A percentile compares a stretch with the other conserved stretches of the same genome.
Evolutionary conservation across 352 stramenopile genomes (phyloP).

Genomic region (Thraustochytrium striatum): DNA sequence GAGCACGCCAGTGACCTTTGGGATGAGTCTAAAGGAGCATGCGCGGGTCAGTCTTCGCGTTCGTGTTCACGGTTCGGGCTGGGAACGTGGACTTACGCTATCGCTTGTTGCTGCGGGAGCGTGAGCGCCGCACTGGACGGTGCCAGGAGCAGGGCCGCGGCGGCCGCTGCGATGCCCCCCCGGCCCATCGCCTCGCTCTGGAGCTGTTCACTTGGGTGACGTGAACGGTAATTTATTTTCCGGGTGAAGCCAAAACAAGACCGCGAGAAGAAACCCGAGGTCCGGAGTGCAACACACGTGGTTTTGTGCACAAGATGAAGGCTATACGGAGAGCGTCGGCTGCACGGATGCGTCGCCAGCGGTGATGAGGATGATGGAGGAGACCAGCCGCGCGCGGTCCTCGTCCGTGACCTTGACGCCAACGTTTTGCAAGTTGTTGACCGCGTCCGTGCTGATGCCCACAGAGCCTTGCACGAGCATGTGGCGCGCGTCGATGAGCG

Average conservation of each 20-base stretch:
- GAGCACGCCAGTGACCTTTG: slow-evolving; percentile 55
- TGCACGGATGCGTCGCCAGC: not conserved
- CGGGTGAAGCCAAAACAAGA: too few species aligned
- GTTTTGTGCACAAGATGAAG: too few species aligned
- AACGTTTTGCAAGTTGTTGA: slow-evolving; percentile 17
- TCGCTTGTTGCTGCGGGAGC: slow-evolving; percentile 7
- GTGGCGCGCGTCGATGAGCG: slow-evolving; percentile 3
- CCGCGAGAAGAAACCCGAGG: too few species aligned
- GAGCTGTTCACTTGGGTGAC: too few species aligned
- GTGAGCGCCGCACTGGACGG: not conserved
- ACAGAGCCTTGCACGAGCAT: slow-evolving; percentile 13
- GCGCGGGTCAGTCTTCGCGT: not conserved
- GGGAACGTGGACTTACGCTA: not conserved
- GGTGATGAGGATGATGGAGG: not conserved
- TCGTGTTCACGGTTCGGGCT: not conserved
- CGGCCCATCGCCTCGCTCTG: too few species aligned
- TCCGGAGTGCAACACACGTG: too few species aligned
- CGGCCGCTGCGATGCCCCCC: not conserved
- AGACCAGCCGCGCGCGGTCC: not conserved
- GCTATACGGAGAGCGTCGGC: too few species aligned
- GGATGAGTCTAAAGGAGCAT: slow-evolving; percentile 49
- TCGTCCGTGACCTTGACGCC: not conserved
- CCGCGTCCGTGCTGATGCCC: slow-evolving; percentile 9
- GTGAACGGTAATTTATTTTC: too few species aligned
- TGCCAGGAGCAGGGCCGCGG: not conserved